Evolutionary conservation across 2,329 filamentous ascomycete species (phyloP), one percentile per base, ranked within the genome.

Genomic region (Septoria petroselini): DNA sequence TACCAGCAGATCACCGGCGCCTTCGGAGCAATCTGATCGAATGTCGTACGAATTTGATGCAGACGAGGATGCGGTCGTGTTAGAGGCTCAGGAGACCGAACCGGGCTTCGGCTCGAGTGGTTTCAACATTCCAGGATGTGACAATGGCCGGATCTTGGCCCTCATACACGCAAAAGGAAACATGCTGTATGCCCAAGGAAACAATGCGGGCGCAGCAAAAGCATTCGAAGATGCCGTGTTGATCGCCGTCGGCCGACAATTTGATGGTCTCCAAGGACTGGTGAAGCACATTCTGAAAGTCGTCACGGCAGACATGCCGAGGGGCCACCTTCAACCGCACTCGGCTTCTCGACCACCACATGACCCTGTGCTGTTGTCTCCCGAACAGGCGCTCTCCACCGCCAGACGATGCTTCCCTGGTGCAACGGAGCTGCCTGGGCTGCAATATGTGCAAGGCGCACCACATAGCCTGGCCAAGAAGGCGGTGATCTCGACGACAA

Each of bases 121-220:
- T 12, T 97, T 95, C 68, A 80, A 83, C 11, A 84, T 98, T 35
- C 80, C 90, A 4, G 90, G 85, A 1, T 82, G 80, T 35, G 93
- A 98, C 59, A 97, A 96, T 65, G 93, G 91, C 7, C 82, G 93
- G 52, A 89, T 98, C 63, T 78, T 98, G 37, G 87, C 90, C n/a
- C 77, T 98, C 12, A 83, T 97, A 33, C 93, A 98, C 70, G 91
- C 91, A 15, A 98, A 97, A 69, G 93, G 91, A n/a, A 97, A 97
- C 56, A 94, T 97, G 85, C 77, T 97, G 1, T 98, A 98, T 70
- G 83, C 88, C 19, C 73, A 94, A 23, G 91, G 91, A 38, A 85
- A 96, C 58, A 86, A 93, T 57, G 76, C 78, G 31, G 81, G 78
- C 33, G 93, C 93, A 34, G 90, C 91, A 1, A 81, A 83, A 60